Conservation (phyloP, 106 monocot genomes). For the Acanthochlamys bracteata region DNA sequence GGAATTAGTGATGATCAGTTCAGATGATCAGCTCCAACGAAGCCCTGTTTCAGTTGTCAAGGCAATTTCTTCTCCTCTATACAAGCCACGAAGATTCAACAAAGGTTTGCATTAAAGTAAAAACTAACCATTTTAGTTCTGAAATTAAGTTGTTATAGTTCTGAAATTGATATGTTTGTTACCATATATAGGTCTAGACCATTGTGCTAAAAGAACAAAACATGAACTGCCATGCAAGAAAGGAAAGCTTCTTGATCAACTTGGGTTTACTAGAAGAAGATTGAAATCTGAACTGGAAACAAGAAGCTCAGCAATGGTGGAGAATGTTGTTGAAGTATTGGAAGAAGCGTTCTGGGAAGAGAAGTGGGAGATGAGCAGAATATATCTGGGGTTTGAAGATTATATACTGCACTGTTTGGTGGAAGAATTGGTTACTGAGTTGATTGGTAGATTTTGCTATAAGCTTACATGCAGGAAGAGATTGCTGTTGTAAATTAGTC, state of each 20-base stretch:
- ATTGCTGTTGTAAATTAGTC: constrained; percentile 21
- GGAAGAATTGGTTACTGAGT: constrained; percentile 45
- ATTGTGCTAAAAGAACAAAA: neutral
- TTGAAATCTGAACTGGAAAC: neutral
- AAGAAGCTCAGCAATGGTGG: constrained; percentile 41
- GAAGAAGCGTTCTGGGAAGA: constrained; percentile 29
- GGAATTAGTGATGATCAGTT: neutral
- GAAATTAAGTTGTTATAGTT: no score
- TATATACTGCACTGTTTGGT: constrained; percentile 44
- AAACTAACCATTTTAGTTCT: no score
- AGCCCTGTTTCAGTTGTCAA: constrained; percentile 70
- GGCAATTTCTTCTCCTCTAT: constrained; percentile 30
- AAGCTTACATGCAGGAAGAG: constrained; percentile 32
- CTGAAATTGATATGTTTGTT: no score
- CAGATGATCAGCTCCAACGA: constrained; percentile 24
- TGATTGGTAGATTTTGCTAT: constrained; percentile 8
- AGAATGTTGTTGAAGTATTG: constrained; percentile 49
- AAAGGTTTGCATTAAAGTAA: neutral
- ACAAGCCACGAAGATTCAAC: constrained; percentile 11
- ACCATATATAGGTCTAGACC: neutral
- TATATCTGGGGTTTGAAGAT: constrained; percentile 38
- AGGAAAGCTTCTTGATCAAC: neutral
- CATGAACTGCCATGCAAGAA: neutral
- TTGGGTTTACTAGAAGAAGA: neutral
- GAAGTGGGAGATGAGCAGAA: constrained; percentile 37